Evolutionary conservation across 768 basidiomycete species (phyloP).

Genomic region (Mycena kentingensis): DNA sequence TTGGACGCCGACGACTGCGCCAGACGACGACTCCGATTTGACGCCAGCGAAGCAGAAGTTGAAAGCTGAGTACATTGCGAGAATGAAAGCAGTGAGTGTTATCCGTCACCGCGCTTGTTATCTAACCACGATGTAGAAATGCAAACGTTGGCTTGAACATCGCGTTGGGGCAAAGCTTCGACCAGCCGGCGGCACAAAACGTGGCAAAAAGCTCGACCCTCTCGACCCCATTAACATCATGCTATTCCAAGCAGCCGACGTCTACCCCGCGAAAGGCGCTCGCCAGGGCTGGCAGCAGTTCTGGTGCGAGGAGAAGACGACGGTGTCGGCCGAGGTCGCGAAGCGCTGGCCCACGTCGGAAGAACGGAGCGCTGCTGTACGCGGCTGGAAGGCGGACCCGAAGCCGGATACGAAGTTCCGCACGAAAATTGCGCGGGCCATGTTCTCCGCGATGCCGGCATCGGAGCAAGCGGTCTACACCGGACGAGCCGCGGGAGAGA

Average conservation of each 20-base stretch:
- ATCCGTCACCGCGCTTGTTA: background rate
- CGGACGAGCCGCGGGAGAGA: background rate
- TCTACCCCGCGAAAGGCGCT: background rate
- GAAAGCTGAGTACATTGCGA: background rate
- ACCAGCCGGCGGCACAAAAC: background rate
- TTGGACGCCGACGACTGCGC: background rate
- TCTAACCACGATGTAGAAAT: background rate
- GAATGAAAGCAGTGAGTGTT: background rate
- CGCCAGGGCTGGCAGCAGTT: background rate
- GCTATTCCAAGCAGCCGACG: background rate
- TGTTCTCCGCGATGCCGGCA: background rate
- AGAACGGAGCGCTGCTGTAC: background rate
- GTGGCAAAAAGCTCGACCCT: background rate
- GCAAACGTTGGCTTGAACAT: background rate
- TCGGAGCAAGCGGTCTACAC: background rate
- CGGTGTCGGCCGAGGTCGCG: background rate
- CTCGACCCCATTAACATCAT: background rate
- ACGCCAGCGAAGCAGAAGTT: background rate
- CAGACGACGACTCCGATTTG: background rate
- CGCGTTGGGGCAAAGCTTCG: background rate
- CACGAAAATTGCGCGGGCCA: background rate
- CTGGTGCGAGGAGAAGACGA: conserved; percentile 2
- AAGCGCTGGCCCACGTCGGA: background rate
- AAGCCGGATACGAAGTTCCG: background rate
- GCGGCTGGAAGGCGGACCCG: background rate